A percentile compares a stretch with the other conserved stretches of the same genome.
Conservation (phyloP, 257 asterid species). For the Anisodus acutangulus region DNA sequence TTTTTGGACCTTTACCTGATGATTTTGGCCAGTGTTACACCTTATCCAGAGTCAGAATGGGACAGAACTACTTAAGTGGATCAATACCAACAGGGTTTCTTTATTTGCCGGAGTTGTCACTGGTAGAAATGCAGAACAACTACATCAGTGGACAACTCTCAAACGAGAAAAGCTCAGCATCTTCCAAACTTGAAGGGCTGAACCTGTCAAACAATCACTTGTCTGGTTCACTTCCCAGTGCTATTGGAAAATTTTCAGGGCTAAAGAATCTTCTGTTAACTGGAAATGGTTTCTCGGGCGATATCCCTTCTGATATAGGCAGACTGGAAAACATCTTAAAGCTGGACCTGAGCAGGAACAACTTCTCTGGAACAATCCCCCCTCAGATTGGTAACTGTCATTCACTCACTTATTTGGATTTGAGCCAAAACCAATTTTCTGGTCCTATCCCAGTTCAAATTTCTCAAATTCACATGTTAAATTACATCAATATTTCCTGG, state of each 20-base stretch:
- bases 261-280: constrained; percentile 43
- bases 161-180: constrained; percentile 25
- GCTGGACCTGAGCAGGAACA: constrained; percentile 48
- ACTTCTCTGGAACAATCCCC: constrained; percentile 44
- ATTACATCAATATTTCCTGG: constrained; percentile 53
- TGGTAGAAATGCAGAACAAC: constrained; percentile 50
- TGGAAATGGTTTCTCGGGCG: constrained; percentile 45
- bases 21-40: constrained; percentile 43
- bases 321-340: constrained; percentile 41
- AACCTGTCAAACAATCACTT: constrained; percentile 45
- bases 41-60: constrained; percentile 46
- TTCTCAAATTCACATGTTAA: constrained; percentile 47
- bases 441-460: constrained; percentile 52
- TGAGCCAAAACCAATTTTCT: constrained; percentile 50
- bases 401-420: constrained; percentile 45
- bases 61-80: constrained; percentile 53
- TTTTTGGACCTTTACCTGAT: constrained; percentile 54
- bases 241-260: constrained; percentile 44
- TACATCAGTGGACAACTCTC: constrained; percentile 39
- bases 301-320: constrained; percentile 47
- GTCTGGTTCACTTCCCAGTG: constrained; percentile 43
- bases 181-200: constrained; percentile 43
- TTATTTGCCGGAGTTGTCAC: constrained; percentile 46
- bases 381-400: constrained; percentile 42
- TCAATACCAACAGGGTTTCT: constrained; percentile 47